These are phyloP conservation scores for Nemania serpens DNA, from an alignment of 2,329 filamentous ascomycete genomes.

Conservation along the genomic window DNA sequence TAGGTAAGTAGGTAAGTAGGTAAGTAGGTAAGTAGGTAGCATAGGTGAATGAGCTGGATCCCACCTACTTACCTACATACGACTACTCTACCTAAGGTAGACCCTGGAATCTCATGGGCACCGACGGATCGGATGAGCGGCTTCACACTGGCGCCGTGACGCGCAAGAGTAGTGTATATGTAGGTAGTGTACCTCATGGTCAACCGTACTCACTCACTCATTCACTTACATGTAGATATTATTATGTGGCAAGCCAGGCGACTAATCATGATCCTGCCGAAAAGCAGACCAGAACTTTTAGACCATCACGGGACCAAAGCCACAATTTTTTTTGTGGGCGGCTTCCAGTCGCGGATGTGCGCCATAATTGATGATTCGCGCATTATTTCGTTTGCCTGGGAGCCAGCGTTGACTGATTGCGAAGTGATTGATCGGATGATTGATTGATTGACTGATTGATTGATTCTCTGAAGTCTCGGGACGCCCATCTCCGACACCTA, in stretches of 20 bases:
- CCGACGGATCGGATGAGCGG: constrained; percentile 4
- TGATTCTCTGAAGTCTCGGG: constrained; percentile 9
- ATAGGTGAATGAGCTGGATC: not conserved
- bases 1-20: not conserved
- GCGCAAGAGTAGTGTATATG: not conserved
- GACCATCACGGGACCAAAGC: constrained; percentile 2
- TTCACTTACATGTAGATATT: too few species aligned
- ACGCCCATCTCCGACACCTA: constrained; percentile 9
- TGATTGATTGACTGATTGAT: not conserved
- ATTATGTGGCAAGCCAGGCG: not conserved
- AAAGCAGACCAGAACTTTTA: not conserved
- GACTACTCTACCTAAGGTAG: not conserved
- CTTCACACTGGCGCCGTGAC: not conserved
- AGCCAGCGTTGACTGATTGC: not conserved
- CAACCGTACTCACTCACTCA: too few species aligned
- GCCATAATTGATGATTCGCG: constrained; percentile 4
- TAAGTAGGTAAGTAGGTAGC: not conserved
- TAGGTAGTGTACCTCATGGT: too few species aligned
- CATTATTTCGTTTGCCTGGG: not conserved
- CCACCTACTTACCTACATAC: not conserved
- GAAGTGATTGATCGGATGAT: too few species aligned
- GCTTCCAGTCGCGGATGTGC: not conserved
- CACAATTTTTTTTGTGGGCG: not conserved
- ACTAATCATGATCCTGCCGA: not conserved
- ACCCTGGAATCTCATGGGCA: constrained; percentile 1